Evolutionary conservation across 441 rosid genomes (phyloP).

Genomic region (Populus hybrid): DNA sequence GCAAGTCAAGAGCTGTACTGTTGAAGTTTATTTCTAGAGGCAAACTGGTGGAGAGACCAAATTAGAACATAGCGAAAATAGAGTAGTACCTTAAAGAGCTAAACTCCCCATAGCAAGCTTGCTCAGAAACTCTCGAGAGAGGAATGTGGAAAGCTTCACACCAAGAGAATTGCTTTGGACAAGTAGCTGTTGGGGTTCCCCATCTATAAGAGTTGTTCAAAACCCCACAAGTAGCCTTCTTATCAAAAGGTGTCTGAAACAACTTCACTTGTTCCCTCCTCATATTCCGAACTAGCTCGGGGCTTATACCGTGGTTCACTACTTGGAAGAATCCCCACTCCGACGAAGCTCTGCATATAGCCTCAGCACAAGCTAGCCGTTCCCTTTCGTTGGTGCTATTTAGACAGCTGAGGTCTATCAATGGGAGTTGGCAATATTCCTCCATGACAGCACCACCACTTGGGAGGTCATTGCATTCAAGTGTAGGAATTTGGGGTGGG

Average conservation of each 20-base stretch:
- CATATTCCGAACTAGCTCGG: constrained; percentile 39
- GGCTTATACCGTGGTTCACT: constrained; percentile 54
- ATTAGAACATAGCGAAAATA: background rate
- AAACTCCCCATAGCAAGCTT: constrained; percentile 43
- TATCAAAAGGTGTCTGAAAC: constrained; percentile 43
- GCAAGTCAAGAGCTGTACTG: background rate
- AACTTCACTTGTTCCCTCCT: constrained; percentile 45
- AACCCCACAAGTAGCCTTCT: constrained; percentile 36
- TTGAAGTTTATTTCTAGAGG: background rate
- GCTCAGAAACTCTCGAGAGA: constrained; percentile 42
- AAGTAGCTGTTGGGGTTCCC: constrained; percentile 53
- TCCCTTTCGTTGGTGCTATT: constrained; percentile 22
- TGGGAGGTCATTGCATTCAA: background rate
- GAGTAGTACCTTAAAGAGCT: constrained; percentile 38
- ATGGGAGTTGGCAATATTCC: constrained; percentile 49
- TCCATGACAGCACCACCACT: constrained; percentile 1
- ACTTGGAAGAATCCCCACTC: constrained; percentile 79
- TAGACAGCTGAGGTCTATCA: constrained; percentile 44
- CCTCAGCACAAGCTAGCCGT: constrained; percentile 29
- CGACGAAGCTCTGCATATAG: constrained; percentile 45
- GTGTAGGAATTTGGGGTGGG: constrained; percentile 3
- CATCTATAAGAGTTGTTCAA: constrained; percentile 56
- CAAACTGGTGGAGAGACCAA: background rate
- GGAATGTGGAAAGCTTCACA: constrained; percentile 70
- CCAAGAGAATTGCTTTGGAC: constrained; percentile 55